Conservation (phyloP, 441 rosid genomes). For the Corymbia calophylla region DNA sequence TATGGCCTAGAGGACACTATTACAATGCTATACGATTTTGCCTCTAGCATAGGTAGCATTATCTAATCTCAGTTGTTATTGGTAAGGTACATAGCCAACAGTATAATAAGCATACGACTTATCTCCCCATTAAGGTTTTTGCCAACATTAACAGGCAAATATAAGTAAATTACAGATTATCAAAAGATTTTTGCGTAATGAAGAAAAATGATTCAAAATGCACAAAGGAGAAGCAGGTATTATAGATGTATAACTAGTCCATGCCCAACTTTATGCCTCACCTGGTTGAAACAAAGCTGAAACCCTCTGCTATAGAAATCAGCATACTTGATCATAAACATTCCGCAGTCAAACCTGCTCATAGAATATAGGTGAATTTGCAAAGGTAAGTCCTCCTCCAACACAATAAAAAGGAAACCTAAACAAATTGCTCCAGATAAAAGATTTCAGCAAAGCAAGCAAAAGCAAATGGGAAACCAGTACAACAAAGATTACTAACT, state of each 20-base stretch:
- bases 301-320: constrained; percentile 82
- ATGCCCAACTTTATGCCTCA: constrained; percentile 6
- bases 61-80: not conserved
- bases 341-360: constrained; percentile 85
- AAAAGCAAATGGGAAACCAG: not conserved
- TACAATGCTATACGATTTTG: not conserved
- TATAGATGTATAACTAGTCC: not conserved
- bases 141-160: not conserved
- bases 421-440: not conserved
- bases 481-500: not conserved
- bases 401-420: not conserved
- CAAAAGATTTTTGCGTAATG: not conserved
- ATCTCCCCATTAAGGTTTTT: not conserved
- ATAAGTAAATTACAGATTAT: not conserved
- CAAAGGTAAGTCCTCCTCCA: not conserved
- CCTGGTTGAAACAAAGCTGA: constrained; percentile 78
- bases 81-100: not conserved
- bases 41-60: not conserved
- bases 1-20: not conserved
- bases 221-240: not conserved
- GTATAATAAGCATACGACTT: not conserved
- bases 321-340: constrained; percentile 89
- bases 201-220: not conserved
- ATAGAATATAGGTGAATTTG: not conserved
- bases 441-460: not conserved